These are phyloP conservation scores for Jaapia argillacea DNA, from an alignment of 768 basidiomycete genomes.

Conservation along the genomic window DNA sequence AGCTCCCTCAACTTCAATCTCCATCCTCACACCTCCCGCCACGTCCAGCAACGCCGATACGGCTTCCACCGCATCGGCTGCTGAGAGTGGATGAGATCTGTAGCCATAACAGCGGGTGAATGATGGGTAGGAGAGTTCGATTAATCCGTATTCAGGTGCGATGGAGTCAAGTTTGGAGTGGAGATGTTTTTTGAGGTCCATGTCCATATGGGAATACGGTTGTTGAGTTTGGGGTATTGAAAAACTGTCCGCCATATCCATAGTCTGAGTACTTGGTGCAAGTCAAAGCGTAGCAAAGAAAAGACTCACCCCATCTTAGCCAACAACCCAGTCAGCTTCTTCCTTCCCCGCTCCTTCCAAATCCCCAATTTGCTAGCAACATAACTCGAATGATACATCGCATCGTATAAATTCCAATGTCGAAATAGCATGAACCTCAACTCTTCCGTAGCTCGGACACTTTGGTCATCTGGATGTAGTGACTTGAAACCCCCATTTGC, in stretches of 20 bases:
- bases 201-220: constrained; percentile 91
- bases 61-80: constrained; percentile 90
- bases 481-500: constrained; percentile 40
- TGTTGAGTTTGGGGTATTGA: constrained; percentile 93
- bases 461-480: constrained; percentile 72
- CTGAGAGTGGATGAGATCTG: constrained; percentile 77
- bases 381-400: constrained; percentile 97
- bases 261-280: not conserved
- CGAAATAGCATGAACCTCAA: constrained; percentile 90
- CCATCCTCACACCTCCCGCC: constrained; percentile 82
- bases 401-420: constrained; percentile 97
- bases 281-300: not conserved
- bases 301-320: constrained; percentile 93
- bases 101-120: constrained; percentile 92
- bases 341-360: constrained; percentile 92
- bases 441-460: constrained; percentile 79
- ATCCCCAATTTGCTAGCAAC: constrained; percentile 91
- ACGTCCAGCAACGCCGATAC: constrained; percentile 82
- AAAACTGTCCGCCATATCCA: constrained; percentile 42
- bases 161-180: constrained; percentile 78
- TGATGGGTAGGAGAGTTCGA: constrained; percentile 89
- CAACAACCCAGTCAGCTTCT: constrained; percentile 79
- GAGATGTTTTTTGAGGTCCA: constrained; percentile 78
- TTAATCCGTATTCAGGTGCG: constrained; percentile 89
- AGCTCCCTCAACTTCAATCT: constrained; percentile 82